Evolutionary conservation across 2,329 filamentous ascomycete species (phyloP), one percentile per base, ranked within the genome.

Genomic region (Penicillium sp.): DNA sequence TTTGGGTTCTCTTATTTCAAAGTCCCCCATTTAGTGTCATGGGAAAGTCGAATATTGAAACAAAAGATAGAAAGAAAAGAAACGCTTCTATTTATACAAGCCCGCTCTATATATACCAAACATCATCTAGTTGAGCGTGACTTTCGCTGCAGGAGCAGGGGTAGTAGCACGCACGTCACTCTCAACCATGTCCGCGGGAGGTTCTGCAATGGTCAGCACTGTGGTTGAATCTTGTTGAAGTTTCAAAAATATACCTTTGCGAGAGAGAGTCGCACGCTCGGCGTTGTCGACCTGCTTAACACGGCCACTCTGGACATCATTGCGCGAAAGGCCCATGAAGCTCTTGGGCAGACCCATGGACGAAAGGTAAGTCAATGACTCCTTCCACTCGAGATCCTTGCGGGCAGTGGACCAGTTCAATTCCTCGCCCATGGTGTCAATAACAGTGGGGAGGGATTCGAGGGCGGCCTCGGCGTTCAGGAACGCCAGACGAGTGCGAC

Each of bases 381-480:
- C 86, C 69, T 80, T 88, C 91, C 91, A 96, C 74, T 96, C 91
- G 16, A 81, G 66, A 5, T 92, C 88, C 75, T 90, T 88, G 60
- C 92, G 80, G 64, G 81, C 80, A 54, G 72, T 77, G 68, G 87
- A 85, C 92, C 91, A 97, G 56, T 86, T 82, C 57, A 96, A 78
- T 78, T 97, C 91, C 65, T 88, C 84, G 33, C 80, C 82, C 91
- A 97, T 96, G 57, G 96, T 83, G 71, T 97, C 91, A 67, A 97
- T 94, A 55, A 97, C 85, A 55, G 78, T 82, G 5, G 93, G 92
- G 43, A 96, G 81, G 1, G 91, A 88, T 75, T 96, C 91, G 10
- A 96, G 84, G 1, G 91, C 88, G 11, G 92, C 92, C 73, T 96
- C 90, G 5, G 91, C 91, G 70, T 96, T 96, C 63, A 97, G 77